Percentiles rank a stretch among this genome's conserved stretches.
phyloP scores from a whole-genome alignment of 2,329 filamentous ascomycete genomes.

The Endothia cerciana region DNA sequence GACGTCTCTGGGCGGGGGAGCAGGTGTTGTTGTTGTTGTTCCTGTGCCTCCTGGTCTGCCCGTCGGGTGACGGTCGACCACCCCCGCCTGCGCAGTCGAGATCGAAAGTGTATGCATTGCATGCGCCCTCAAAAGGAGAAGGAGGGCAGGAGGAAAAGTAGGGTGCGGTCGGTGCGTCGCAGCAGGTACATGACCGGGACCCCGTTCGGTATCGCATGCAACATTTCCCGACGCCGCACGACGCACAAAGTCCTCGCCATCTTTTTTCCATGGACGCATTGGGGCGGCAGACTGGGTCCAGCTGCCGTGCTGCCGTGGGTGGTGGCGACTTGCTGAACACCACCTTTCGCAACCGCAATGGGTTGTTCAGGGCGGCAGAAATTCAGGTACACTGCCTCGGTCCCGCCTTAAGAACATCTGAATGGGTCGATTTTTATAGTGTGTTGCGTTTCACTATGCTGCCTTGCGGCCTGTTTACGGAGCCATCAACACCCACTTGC shows the following conservation, averaged over 20 bases:
- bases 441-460: constrained; percentile 3
- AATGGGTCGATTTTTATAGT: neutral
- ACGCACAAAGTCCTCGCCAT: neutral
- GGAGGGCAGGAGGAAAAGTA: neutral
- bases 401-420: neutral
- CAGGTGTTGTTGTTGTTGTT: no score
- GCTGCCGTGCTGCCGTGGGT: neutral
- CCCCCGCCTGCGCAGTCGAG: neutral
- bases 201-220: constrained; percentile 8
- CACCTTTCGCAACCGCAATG: neutral
- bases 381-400: neutral
- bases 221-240: constrained; percentile 6
- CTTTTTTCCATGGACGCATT: neutral
- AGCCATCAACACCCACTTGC: neutral
- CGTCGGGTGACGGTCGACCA: neutral
- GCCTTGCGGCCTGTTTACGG: neutral
- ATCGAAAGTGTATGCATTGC: constrained; percentile 3
- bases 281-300: neutral
- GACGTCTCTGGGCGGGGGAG: neutral
- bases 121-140: constrained; percentile 6
- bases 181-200: neutral
- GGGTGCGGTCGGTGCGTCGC: neutral
- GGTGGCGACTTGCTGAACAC: neutral
- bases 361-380: neutral
- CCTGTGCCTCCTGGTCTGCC: neutral